Evolutionary conservation across 2,329 filamentous ascomycete species (phyloP).

Genomic region (Arthrobotrys sphaeroides): DNA sequence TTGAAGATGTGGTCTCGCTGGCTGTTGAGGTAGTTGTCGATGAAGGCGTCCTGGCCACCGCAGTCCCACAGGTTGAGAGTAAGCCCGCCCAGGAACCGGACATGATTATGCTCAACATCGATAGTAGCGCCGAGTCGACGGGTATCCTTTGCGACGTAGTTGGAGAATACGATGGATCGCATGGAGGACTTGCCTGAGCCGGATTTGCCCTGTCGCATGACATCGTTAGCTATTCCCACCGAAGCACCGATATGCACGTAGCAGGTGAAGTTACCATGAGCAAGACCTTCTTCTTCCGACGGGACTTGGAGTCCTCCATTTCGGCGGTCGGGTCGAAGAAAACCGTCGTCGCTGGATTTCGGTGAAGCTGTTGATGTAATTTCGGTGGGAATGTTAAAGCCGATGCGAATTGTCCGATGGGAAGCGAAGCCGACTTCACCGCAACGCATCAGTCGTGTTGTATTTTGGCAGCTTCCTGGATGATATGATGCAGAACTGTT

Average conservation of each 20-base stretch:
- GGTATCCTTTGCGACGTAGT: slow-evolving; percentile 97
- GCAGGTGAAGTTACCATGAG: slow-evolving; percentile 54
- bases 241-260: not conserved
- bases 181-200: slow-evolving; percentile 98
- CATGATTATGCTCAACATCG: slow-evolving; percentile 96
- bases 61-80: slow-evolving; percentile 99
- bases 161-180: slow-evolving; percentile 98
- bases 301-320: slow-evolving; percentile 57
- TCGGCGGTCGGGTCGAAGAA: slow-evolving; percentile 7
- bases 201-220: slow-evolving; percentile 76
- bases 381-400: not conserved
- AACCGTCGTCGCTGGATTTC: not conserved
- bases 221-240: slow-evolving; percentile 2
- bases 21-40: slow-evolving; percentile 96
- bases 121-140: slow-evolving; percentile 92
- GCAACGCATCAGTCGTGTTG: not conserved
- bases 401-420: not conserved
- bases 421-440: not conserved
- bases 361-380: slow-evolving; percentile 15
- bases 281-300: slow-evolving; percentile 58
- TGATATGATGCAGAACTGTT: too few species aligned
- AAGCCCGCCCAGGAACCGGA: slow-evolving; percentile 97
- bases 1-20: slow-evolving; percentile 96
- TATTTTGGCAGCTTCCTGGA: not conserved
- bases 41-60: slow-evolving; percentile 96